Conservation (phyloP, 352 stramenopile species). For the Pythium scleroteichum region DNA sequence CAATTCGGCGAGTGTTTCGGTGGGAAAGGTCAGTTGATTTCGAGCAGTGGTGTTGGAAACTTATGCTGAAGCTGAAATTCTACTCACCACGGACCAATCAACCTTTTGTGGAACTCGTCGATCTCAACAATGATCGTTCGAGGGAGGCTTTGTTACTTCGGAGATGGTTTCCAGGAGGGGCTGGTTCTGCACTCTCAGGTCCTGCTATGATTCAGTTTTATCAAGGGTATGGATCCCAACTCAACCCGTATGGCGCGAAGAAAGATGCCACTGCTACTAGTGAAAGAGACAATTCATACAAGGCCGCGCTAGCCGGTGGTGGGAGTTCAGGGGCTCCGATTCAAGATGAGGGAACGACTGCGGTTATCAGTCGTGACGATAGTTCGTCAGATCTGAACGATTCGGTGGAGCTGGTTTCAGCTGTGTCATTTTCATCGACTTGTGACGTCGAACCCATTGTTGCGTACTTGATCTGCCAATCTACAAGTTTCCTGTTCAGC, state of each 20-base stretch:
- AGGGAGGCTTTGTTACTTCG: slow-evolving; percentile 71
- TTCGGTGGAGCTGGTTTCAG: slow-evolving; percentile 22
- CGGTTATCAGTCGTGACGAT: slow-evolving; percentile 2
- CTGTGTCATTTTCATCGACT: slow-evolving; percentile 44
- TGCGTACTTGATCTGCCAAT: slow-evolving; percentile 83
- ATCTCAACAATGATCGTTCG: slow-evolving; percentile 74
- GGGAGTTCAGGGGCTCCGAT: slow-evolving; percentile 30
- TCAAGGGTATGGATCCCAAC: slow-evolving; percentile 38
- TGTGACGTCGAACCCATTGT: slow-evolving; percentile 81
- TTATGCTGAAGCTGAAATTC: slow-evolving; percentile 84
- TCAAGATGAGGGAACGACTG: slow-evolving; percentile 20
- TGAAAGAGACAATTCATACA: slow-evolving; percentile 8
- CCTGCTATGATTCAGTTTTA: slow-evolving; percentile 54
- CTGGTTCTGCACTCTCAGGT: slow-evolving; percentile 17
- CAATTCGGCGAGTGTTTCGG: slow-evolving; percentile 71
- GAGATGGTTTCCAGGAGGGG: slow-evolving; percentile 64
- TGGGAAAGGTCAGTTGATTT: slow-evolving; percentile 73
- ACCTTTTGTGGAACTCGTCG: slow-evolving; percentile 67
- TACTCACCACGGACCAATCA: slow-evolving; percentile 71
- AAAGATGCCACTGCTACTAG: neutral
- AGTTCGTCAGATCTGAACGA: slow-evolving; percentile 21
- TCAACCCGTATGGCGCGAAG: slow-evolving; percentile 14
- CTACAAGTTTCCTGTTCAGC: slow-evolving; percentile 73
- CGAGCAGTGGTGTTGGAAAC: slow-evolving; percentile 80
- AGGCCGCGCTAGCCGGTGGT: slow-evolving; percentile 25